Base-by-base conservation (phyloP, 305 asterid species). In the Fraxinus ornus region DNA sequence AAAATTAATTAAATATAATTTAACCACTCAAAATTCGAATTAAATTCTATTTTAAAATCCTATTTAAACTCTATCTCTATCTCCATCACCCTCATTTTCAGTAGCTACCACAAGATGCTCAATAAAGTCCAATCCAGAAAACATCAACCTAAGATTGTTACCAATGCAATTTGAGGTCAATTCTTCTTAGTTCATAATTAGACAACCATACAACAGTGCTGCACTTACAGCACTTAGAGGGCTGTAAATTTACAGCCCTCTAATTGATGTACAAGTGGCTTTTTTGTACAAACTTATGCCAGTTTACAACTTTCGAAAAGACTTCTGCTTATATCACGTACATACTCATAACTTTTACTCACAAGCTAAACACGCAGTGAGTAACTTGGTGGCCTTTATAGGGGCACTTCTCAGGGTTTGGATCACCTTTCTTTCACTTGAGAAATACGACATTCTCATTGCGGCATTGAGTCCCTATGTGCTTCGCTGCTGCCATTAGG, bases 391-490 rank as follows among this genome's bases (percentile, higher is more conserved):
- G 79, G 36, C 89, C 85, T 84, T 86, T 86, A 6, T 77, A 82
- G 5, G 84, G 85, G 79, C 89, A 86, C 49, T 87, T 87, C 82
- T 86, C 87, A 5, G 89, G 92, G 80, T 89, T 87, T 0, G 86
- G 85, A 83, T 87, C 89, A 76, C 80, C 83, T 76, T 87, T 86
- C 82, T 84, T 83, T 81, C 92, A 87, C 77, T 80, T 84, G 71
- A 86, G 68, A 81, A 87, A 89, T 8, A 87, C 88, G 82, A 84
- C 55, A 79, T 87, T 84, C 72, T 84, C 86, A 1, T 77, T 80
- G 2, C 80, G 79, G 83, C 91, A 89, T 30, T 72, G 81, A 10
- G 82, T 3, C 9, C 84, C 74, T 79, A 88, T 88, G 75, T 88
- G 88, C 81, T 85, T 86, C 35, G 88, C 82, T 2, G 87, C 82